phyloP scores from a whole-genome alignment of 2,329 filamentous ascomycete species.

The Hawksworthiomyces lignivorus region DNA sequence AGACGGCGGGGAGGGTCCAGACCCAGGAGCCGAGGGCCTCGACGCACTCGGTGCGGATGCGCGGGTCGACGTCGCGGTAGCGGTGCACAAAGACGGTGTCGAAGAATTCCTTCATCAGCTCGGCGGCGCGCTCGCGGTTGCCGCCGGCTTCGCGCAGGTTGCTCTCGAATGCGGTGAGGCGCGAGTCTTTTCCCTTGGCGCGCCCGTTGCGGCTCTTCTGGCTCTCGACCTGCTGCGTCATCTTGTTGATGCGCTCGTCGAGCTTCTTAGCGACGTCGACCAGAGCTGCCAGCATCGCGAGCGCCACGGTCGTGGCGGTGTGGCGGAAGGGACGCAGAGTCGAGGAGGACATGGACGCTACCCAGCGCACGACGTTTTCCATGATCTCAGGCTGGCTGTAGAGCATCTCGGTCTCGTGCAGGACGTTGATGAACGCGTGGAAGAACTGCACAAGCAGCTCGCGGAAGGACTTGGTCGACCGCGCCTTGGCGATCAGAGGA shows the following conservation, averaged over 20 bases:
- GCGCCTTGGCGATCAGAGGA: conserved; percentile 76
- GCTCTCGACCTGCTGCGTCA: conserved; percentile 69
- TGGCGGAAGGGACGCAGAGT: conserved; percentile 85
- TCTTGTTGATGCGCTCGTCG: conserved; percentile 58
- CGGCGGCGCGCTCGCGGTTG: conserved; percentile 61
- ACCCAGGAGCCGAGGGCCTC: conserved; percentile 87
- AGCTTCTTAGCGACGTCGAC: conserved; percentile 41
- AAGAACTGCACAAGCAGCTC: conserved; percentile 74
- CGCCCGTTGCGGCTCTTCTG: conserved; percentile 62
- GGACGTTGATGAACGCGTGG: conserved; percentile 62
- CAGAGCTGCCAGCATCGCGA: conserved; percentile 71
- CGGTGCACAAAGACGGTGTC: conserved; percentile 91
- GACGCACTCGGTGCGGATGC: conserved; percentile 82
- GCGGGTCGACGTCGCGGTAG: conserved; percentile 87
- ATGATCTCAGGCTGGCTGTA: conserved; percentile 71
- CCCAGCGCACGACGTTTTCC: conserved; percentile 85
- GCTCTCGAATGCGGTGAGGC: conserved; percentile 64
- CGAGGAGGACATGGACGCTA: conserved; percentile 84
- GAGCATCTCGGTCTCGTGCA: conserved; percentile 74
- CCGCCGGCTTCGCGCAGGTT: conserved; percentile 63
- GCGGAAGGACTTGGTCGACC: conserved; percentile 69
- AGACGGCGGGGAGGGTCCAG: conserved; percentile 71
- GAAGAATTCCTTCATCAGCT: conserved; percentile 75
- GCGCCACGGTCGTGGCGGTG: conserved; percentile 77
- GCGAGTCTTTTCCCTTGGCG: conserved; percentile 63